Percentiles rank a stretch among this genome's conserved stretches.
phyloP scores from a whole-genome alignment of 345 rosid genomes.

The Gossypium turneri region DNA sequence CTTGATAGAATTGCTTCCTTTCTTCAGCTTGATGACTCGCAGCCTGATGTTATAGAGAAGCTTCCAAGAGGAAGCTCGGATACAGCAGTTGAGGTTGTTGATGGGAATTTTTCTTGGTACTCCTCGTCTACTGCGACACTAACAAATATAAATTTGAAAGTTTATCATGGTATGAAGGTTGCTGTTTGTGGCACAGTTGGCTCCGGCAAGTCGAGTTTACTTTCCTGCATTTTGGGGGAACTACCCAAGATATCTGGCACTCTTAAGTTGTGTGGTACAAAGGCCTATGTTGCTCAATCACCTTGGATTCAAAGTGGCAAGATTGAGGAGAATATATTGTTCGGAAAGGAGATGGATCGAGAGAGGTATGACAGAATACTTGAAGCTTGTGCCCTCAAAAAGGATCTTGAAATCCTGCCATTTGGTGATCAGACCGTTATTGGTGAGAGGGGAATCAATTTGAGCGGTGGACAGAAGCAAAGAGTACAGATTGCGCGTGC shows the following conservation, averaged over 20 bases:
- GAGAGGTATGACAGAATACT: constrained; percentile 43
- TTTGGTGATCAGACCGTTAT: constrained; percentile 43
- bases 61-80: constrained; percentile 27
- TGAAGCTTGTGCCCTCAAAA: constrained; percentile 49
- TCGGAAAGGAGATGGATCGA: constrained; percentile 49
- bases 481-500: constrained; percentile 43
- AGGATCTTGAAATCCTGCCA: constrained; percentile 49
- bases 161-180: constrained; percentile 44
- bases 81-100: constrained; percentile 31
- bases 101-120: constrained; percentile 61
- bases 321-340: constrained; percentile 53
- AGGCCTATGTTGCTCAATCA: constrained; percentile 67
- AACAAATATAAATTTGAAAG: constrained; percentile 43
- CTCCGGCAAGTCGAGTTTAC: constrained; percentile 66
- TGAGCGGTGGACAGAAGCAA: constrained; percentile 46
- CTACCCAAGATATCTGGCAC: constrained; percentile 50
- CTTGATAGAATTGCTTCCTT: constrained; percentile 52
- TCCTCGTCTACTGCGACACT: constrained; percentile 32
- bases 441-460: constrained; percentile 47
- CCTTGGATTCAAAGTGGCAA: constrained; percentile 87
- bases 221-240: constrained; percentile 65
- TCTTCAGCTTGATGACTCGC: constrained; percentile 52
- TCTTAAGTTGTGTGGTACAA: constrained; percentile 45
- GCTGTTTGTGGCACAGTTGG: constrained; percentile 79
- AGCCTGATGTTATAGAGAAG: constrained; percentile 27